These are phyloP conservation scores for Acorus gramineus DNA, from an alignment of 106 monocot genomes.

Conservation along the genomic window DNA sequence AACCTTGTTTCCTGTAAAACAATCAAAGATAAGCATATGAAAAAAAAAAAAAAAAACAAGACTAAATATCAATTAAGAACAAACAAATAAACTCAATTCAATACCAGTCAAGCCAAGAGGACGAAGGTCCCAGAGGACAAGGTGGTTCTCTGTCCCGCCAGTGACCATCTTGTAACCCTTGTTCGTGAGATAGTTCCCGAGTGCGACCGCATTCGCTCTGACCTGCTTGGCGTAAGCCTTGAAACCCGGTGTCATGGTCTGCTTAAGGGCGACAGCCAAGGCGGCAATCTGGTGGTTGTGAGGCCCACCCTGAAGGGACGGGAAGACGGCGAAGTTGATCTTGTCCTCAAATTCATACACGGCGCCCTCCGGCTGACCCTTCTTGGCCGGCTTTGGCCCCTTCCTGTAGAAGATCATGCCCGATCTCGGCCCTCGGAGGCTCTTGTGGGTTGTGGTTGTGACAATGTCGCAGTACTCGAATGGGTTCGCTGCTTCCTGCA, in stretches of 20 bases:
- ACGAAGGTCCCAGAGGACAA: constrained; percentile 91
- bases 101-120: constrained; percentile 97
- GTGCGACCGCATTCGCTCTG: constrained; percentile 71
- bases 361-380: constrained; percentile 75
- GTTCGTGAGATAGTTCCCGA: constrained; percentile 66
- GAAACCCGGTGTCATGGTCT: constrained; percentile 54
- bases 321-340: constrained; percentile 91
- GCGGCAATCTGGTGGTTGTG: constrained; percentile 96
- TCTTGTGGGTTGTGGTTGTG: constrained; percentile 92
- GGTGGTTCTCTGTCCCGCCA: constrained; percentile 89
- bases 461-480: constrained; percentile 87
- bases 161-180: constrained; percentile 89
- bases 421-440: constrained; percentile 80
- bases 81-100: not conserved
- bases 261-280: constrained; percentile 79
- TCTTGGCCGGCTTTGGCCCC: constrained; percentile 85
- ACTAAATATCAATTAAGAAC: not conserved
- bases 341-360: constrained; percentile 83
- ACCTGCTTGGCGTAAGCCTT: constrained; percentile 87
- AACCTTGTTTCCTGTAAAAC: constrained; percentile 78
- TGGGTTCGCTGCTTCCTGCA: constrained; percentile 75
- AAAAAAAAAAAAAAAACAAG: not conserved
- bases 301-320: constrained; percentile 91
- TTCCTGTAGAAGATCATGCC: constrained; percentile 99
- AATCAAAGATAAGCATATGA: constrained; percentile 1